phyloP scores from a whole-genome alignment of 2,329 filamentous ascomycete genomes.

The Ophiostoma montium region DNA sequence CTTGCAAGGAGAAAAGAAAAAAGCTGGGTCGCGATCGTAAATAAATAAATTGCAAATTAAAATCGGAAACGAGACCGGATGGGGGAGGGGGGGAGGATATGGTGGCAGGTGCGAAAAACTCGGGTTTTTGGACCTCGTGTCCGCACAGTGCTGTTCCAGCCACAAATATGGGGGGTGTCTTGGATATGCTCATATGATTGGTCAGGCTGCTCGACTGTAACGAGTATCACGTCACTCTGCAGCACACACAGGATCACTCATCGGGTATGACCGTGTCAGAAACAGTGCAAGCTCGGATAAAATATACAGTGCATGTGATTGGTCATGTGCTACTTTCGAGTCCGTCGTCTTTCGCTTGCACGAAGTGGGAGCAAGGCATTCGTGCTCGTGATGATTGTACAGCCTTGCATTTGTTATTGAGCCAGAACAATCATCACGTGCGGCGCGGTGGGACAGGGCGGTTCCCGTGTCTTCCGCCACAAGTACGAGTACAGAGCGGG shows the following conservation, averaged over 20 bases:
- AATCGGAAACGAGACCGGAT: neutral
- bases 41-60: conserved; percentile 2
- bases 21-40: conserved; percentile 1
- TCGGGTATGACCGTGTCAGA: no score
- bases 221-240: neutral
- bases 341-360: no score
- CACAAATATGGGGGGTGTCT: neutral
- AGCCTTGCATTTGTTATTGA: no score
- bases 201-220: neutral
- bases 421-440: no score
- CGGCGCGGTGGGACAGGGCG: no score
- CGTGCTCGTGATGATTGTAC: no score
- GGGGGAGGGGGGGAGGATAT: neutral
- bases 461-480: no score
- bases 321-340: no score
- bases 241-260: neutral
- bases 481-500: no score
- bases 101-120: neutral
- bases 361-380: no score
- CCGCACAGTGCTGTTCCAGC: neutral
- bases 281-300: no score
- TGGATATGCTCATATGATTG: neutral
- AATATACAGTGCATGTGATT: no score
- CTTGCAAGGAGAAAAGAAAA: neutral
- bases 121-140: neutral